Evolutionary conservation across 2,329 filamentous ascomycete species (phyloP).

Genomic region (Cryphonectria naterciae): DNA sequence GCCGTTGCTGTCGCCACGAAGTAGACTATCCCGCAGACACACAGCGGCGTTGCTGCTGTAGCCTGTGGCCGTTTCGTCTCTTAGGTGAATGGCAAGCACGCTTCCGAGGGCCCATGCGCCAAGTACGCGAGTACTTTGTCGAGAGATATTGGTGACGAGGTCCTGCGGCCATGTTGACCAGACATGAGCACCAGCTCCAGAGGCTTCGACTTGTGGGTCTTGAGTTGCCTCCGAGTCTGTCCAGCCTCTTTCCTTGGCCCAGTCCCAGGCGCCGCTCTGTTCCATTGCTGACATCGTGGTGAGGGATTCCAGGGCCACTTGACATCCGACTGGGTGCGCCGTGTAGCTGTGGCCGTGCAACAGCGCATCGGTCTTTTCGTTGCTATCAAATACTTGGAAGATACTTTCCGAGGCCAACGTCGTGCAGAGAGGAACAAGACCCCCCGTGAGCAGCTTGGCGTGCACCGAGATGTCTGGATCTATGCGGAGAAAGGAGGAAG

Average conservation of each 20-base stretch:
- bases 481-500: conserved; percentile 69
- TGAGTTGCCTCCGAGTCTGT: too few species aligned
- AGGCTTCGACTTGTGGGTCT: too few species aligned
- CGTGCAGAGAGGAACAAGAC: conserved; percentile 74
- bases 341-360: conserved; percentile 89
- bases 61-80: too few species aligned
- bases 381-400: conserved; percentile 71
- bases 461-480: conserved; percentile 79
- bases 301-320: conserved; percentile 73
- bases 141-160: too few species aligned
- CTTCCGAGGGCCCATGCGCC: too few species aligned
- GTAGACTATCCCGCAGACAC: too few species aligned
- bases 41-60: too few species aligned
- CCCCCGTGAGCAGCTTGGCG: conserved; percentile 83
- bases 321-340: conserved; percentile 79
- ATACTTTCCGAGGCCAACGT: conserved; percentile 76
- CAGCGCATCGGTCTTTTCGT: conserved; percentile 77
- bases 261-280: conserved; percentile 39
- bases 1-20: too few species aligned
- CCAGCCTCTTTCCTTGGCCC: conserved; percentile 5
- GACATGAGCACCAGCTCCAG: too few species aligned
- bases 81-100: too few species aligned
- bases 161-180: too few species aligned
- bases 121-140: too few species aligned
- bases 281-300: conserved; percentile 64